Evolutionary conservation across 2,329 filamentous ascomycete species (phyloP).

Genomic region (Penicillium sp.): DNA sequence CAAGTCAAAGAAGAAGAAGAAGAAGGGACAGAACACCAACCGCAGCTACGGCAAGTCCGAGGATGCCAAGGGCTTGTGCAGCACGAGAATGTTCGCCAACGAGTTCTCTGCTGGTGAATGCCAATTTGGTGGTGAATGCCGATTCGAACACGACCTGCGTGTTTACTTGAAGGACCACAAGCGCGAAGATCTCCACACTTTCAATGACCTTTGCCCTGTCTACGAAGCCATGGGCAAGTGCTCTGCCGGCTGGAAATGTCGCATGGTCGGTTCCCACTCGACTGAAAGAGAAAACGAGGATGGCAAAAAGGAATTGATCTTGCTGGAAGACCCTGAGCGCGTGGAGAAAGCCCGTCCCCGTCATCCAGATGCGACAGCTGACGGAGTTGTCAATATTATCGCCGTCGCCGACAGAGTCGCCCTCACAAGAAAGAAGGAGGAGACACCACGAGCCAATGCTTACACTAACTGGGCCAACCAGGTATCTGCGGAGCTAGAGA

Average conservation of each 20-base stretch:
- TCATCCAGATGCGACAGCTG: slow-evolving; percentile 42
- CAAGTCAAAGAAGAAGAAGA: slow-evolving; percentile 49
- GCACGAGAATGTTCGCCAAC: slow-evolving; percentile 67
- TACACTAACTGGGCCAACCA: slow-evolving; percentile 78
- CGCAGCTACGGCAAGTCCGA: slow-evolving; percentile 78
- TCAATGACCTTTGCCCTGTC: slow-evolving; percentile 78
- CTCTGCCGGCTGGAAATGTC: slow-evolving; percentile 87
- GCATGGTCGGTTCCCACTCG: slow-evolving; percentile 85
- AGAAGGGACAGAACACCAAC: slow-evolving; percentile 80
- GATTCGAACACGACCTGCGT: slow-evolving; percentile 78
- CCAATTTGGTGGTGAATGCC: slow-evolving; percentile 77
- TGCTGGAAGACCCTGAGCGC: slow-evolving; percentile 60
- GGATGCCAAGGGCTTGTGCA: slow-evolving; percentile 77
- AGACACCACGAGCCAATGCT: slow-evolving; percentile 71
- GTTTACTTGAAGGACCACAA: slow-evolving; percentile 83
- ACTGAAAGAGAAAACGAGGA: slow-evolving; percentile 76
- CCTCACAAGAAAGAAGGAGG: slow-evolving; percentile 70
- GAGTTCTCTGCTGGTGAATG: slow-evolving; percentile 82
- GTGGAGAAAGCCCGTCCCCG: slow-evolving; percentile 43
- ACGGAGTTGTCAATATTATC: slow-evolving; percentile 76
- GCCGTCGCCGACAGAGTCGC: slow-evolving; percentile 69
- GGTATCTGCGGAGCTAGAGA: slow-evolving; percentile 54
- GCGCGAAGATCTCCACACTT: slow-evolving; percentile 74
- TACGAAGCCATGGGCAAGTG: slow-evolving; percentile 77
- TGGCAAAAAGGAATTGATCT: slow-evolving; percentile 77